Conservation (phyloP, 345 rosid species). For the Xanthoceras sorbifolium region DNA sequence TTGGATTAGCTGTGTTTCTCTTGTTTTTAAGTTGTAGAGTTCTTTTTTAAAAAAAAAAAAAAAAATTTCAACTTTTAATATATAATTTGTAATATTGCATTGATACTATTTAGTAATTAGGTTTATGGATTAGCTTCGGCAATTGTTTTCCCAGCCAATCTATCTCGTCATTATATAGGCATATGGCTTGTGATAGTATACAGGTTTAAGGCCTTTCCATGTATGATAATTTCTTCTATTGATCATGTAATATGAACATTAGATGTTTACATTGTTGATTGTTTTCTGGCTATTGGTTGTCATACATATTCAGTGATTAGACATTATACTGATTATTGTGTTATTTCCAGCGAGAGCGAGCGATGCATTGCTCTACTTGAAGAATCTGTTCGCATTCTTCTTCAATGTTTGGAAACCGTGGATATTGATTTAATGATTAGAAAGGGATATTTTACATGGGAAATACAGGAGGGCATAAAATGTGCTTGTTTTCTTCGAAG, state of each 20-base stretch:
- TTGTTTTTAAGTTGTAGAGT: background rate
- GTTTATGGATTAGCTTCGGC: background rate
- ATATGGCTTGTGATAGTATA: background rate
- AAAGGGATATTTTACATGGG: constrained; percentile 50
- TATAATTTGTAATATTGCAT: background rate
- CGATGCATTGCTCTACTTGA: constrained; percentile 68
- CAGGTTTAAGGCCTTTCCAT: constrained; percentile 2
- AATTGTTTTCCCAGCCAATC: background rate
- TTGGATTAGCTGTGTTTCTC: background rate
- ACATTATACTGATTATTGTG: constrained; percentile 26
- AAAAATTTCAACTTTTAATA: background rate
- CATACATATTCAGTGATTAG: constrained; percentile 1
- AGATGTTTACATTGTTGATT: background rate
- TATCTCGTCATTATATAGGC: background rate
- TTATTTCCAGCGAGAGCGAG: constrained; percentile 64
- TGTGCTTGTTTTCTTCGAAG: constrained; percentile 82
- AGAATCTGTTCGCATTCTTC: constrained; percentile 66
- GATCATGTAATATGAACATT: background rate
- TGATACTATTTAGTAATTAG: background rate
- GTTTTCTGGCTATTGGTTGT: background rate
- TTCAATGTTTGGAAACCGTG: constrained; percentile 69
- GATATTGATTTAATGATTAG: constrained; percentile 30
- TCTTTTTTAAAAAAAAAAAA: background rate
- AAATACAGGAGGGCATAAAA: constrained; percentile 59
- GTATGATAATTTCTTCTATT: constrained; percentile 6